These are phyloP conservation scores for Thermothielavioides terrestris DNA, from an alignment of 495 filamentous ascomycete species.

Conservation along the genomic window DNA sequence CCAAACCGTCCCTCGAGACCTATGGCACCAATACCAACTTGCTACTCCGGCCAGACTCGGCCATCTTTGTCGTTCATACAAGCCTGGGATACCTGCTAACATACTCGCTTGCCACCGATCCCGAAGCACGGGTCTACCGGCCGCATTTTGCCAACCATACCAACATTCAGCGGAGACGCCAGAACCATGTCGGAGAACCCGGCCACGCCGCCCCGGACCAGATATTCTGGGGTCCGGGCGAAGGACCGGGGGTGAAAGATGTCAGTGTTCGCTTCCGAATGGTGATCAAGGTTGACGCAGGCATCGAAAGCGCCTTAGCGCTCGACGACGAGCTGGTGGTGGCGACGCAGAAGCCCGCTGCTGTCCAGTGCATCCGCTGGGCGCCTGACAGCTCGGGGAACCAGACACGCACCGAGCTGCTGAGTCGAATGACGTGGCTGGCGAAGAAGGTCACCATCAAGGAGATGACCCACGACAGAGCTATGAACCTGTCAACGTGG, in stretches of 20 bases:
- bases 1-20: constrained; percentile 61
- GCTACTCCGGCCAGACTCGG: constrained; percentile 81
- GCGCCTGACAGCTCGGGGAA: constrained; percentile 67
- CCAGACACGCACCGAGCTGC: constrained; percentile 84
- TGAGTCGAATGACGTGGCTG: constrained; percentile 79
- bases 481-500: constrained; percentile 96
- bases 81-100: constrained; percentile 82
- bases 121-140: constrained; percentile 73
- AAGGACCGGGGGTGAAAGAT: constrained; percentile 75
- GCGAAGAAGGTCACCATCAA: constrained; percentile 64
- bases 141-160: constrained; percentile 61
- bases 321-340: constrained; percentile 91
- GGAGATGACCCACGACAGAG: constrained; percentile 92
- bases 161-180: constrained; percentile 58
- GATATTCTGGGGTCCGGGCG: constrained; percentile 53
- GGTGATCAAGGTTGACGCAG: constrained; percentile 97
- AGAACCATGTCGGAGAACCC: constrained; percentile 58
- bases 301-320: constrained; percentile 77
- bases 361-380: constrained; percentile 95
- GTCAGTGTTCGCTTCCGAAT: constrained; percentile 87
- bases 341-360: constrained; percentile 84
- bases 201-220: constrained; percentile 44
- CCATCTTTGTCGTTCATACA: constrained; percentile 89
- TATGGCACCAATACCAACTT: constrained; percentile 83
- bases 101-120: constrained; percentile 83